phyloP scores from a whole-genome alignment of 2,329 filamentous ascomycete genomes.

The Monosporascus sp. region DNA sequence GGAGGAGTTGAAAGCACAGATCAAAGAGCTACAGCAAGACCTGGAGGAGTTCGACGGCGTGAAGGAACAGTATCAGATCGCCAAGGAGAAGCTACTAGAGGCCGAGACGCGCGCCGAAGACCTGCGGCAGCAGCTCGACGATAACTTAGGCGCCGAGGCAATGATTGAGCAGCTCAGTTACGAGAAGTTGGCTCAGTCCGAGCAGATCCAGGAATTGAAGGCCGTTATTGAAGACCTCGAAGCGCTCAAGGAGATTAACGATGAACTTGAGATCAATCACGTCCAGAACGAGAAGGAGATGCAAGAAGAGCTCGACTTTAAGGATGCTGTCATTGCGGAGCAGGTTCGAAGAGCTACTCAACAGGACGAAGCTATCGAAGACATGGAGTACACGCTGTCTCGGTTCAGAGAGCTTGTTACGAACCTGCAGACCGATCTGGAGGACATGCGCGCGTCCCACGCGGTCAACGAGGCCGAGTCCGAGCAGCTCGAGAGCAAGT shows the following conservation, averaged over 20 bases:
- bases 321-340: conserved; percentile 79
- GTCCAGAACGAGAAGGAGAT: conserved; percentile 91
- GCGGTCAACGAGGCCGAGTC: conserved; percentile 91
- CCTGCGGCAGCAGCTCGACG: conserved; percentile 85
- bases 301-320: conserved; percentile 87
- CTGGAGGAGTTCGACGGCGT: conserved; percentile 61
- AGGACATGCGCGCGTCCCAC: conserved; percentile 88
- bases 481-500: conserved; percentile 81
- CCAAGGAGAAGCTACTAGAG: conserved; percentile 68
- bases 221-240: conserved; percentile 82
- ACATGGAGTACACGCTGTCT: conserved; percentile 84
- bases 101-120: conserved; percentile 76
- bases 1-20: conserved; percentile 69
- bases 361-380: conserved; percentile 75
- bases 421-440: conserved; percentile 77
- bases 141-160: conserved; percentile 80
- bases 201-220: conserved; percentile 78
- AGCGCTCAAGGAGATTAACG: conserved; percentile 83
- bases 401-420: conserved; percentile 87
- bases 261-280: conserved; percentile 91
- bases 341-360: conserved; percentile 67
- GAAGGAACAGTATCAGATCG: conserved; percentile 65
- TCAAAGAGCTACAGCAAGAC: conserved; percentile 69
- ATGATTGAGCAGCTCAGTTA: conserved; percentile 92
- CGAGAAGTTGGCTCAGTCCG: conserved; percentile 76